Conservation (phyloP, 805 yeast species). For the Kuraishia floccosa region DNA sequence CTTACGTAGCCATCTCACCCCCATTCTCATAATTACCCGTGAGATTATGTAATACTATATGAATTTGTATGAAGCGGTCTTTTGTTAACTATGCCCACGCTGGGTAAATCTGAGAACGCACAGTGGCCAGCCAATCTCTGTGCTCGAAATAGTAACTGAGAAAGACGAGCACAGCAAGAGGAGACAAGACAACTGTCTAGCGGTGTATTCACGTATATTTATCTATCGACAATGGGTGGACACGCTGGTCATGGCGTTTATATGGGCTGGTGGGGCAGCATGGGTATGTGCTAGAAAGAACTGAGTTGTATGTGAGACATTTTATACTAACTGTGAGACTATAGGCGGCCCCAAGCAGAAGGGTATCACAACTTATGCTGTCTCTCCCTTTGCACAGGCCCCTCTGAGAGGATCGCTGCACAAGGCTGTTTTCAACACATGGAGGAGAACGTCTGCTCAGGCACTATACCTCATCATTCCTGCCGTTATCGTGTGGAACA, state of each 20-base stretch:
- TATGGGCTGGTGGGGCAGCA: conserved; percentile 97
- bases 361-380: conserved; percentile 77
- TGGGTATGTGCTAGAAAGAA: conserved; percentile 34
- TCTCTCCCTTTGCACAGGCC: conserved; percentile 88
- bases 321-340: background rate
- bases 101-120: background rate
- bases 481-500: conserved; percentile 66
- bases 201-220: background rate
- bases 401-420: conserved; percentile 83
- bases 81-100: background rate
- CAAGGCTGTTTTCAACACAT: conserved; percentile 82
- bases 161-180: background rate
- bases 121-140: conserved; percentile 1
- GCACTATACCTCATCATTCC: conserved; percentile 71
- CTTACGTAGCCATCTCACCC: too few species aligned
- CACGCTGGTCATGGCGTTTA: conserved; percentile 65
- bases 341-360: conserved; percentile 68
- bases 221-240: conserved; percentile 44
- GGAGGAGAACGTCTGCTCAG: conserved; percentile 90
- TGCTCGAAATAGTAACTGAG: background rate
- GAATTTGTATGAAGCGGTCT: too few species aligned
- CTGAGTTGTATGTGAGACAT: background rate
- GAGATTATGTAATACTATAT: too few species aligned
- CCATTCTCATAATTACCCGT: too few species aligned
- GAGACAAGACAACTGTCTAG: too few species aligned